Evolutionary conservation across 345 rosid genomes (phyloP).

Genomic region (Brassica juncea): DNA sequence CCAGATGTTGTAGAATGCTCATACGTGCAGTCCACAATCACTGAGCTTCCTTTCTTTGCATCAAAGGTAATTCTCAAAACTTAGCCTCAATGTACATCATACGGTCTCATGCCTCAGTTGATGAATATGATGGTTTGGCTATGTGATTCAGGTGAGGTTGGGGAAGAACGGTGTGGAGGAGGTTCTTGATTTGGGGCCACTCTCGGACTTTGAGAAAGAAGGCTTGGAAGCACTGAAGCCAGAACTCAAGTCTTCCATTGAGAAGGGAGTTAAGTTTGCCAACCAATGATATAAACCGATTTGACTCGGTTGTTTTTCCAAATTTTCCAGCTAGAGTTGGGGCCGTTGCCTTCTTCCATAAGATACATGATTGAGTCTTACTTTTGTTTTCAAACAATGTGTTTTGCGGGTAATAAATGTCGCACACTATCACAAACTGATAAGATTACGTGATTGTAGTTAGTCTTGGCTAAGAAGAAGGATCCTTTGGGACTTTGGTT

Average conservation of each 20-base stretch:
- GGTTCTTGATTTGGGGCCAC: constrained; percentile 54
- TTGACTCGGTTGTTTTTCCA: neutral
- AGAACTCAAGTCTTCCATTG: constrained; percentile 50
- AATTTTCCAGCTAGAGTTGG: neutral
- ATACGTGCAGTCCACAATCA: constrained; percentile 67
- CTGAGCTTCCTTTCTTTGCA: constrained; percentile 81
- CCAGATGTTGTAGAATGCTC: constrained; percentile 75
- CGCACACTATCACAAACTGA: neutral
- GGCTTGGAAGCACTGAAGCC: constrained; percentile 64
- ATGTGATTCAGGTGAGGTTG: constrained; percentile 56
- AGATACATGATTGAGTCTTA: neutral
- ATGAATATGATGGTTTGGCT: constrained; percentile 8
- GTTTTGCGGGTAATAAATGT: constrained; percentile 8
- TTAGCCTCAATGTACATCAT: neutral
- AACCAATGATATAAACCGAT: constrained; percentile 22
- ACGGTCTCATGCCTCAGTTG: neutral
- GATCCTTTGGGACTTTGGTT: neutral
- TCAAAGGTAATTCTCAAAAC: neutral
- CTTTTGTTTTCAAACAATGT: neutral
- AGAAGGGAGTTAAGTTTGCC: constrained; percentile 48
- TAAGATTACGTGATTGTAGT: neutral
- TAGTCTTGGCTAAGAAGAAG: neutral
- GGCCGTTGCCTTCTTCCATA: neutral
- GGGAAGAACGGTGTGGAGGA: constrained; percentile 71
- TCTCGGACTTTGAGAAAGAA: constrained; percentile 60